Percentiles rank a stretch among this genome's conserved stretches.
Conservation (phyloP, 768 basidiomycete genomes). For the Lactarius tabidus region DNA sequence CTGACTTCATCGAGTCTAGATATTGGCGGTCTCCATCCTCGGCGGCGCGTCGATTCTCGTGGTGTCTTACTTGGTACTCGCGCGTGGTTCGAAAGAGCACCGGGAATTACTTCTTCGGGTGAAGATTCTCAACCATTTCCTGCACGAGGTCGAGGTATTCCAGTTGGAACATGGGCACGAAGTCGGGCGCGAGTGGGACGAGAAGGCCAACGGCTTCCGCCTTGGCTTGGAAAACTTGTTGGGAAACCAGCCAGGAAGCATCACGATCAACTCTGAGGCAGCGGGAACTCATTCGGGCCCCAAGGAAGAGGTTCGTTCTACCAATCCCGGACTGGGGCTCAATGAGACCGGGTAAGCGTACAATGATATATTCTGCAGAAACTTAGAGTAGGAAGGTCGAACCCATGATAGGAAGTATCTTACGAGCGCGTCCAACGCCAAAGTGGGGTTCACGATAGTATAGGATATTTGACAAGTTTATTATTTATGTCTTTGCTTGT, state of each 20-base stretch:
- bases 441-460: too few relatives aligned
- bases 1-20: constrained; percentile 26
- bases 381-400: too few relatives aligned
- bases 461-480: too few relatives aligned
- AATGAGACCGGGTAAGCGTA: too few relatives aligned
- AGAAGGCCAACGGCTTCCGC: constrained; percentile 34
- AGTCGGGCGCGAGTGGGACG: constrained; percentile 36
- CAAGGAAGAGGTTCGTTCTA: too few relatives aligned
- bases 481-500: too few relatives aligned
- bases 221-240: constrained; percentile 45
- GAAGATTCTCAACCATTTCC: constrained; percentile 61
- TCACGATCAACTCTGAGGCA: background rate
- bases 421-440: too few relatives aligned
- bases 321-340: too few relatives aligned
- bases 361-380: too few relatives aligned
- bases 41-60: constrained; percentile 63
- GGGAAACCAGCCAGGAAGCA: constrained; percentile 34
- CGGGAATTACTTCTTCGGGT: constrained; percentile 51
- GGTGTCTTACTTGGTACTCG: constrained; percentile 69
- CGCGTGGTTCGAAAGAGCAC: constrained; percentile 66
- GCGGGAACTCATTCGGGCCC: too few relatives aligned
- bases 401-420: too few relatives aligned
- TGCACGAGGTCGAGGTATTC: constrained; percentile 58
- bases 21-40: constrained; percentile 38
- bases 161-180: constrained; percentile 49